Conservation (phyloP, 2,329 filamentous ascomycete species). For the Xylariaceae sp. region DNA sequence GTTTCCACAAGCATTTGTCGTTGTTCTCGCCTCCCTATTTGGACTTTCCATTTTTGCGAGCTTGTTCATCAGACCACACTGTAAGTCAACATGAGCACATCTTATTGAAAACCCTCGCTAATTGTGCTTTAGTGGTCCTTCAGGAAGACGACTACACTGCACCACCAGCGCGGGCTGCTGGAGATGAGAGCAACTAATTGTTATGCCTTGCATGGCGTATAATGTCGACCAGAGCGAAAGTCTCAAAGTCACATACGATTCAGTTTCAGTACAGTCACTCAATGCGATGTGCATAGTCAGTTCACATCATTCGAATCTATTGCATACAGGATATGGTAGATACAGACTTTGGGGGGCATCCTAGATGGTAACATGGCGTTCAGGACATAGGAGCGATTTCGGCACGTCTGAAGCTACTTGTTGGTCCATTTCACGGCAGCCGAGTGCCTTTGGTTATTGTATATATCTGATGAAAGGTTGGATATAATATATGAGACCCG, state of each 20-base stretch:
- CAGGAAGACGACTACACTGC: slow-evolving; percentile 26
- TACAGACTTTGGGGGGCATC: neutral
- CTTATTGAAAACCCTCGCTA: neutral
- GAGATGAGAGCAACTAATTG: slow-evolving; percentile 9
- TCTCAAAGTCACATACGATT: neutral
- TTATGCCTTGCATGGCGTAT: neutral
- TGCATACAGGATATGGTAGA: slow-evolving; percentile 5
- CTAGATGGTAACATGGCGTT: neutral
- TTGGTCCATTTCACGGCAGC: neutral
- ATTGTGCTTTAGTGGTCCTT: slow-evolving; percentile 25
- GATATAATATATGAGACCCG: neutral
- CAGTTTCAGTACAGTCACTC: neutral
- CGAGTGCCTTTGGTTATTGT: neutral
- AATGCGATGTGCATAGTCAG: neutral
- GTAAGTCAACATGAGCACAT: slow-evolving; percentile 49
- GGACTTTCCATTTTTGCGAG: slow-evolving; percentile 58
- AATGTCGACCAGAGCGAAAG: neutral
- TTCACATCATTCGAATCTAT: neutral
- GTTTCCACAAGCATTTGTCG: slow-evolving; percentile 78
- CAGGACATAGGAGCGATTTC: neutral
- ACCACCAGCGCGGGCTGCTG: slow-evolving; percentile 21
- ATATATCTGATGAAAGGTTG: neutral
- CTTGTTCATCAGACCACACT: slow-evolving; percentile 66
- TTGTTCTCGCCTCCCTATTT: slow-evolving; percentile 65
- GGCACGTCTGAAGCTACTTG: neutral